Percentiles rank a stretch among this genome's conserved stretches.
Evolutionary conservation across 495 filamentous ascomycete species (phyloP).

Genomic region (Annulohypoxylon nitens): DNA sequence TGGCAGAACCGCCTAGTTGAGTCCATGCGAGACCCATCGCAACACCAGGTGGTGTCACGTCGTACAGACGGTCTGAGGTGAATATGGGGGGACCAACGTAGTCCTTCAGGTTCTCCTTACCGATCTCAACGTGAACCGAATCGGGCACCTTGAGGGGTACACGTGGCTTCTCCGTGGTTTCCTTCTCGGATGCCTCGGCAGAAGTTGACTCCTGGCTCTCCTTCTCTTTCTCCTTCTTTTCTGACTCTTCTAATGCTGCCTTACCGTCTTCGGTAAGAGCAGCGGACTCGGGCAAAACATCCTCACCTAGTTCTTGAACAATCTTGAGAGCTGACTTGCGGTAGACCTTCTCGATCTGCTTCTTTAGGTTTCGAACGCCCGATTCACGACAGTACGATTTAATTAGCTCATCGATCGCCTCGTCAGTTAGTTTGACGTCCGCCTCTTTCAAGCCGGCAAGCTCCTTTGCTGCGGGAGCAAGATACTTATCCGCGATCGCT

Average conservation of each 20-base stretch:
- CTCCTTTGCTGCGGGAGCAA: conserved; percentile 91
- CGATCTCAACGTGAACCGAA: conserved; percentile 86
- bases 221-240: conserved; percentile 49
- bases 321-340: conserved; percentile 98
- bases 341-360: conserved; percentile 99
- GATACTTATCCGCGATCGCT: conserved; percentile 94
- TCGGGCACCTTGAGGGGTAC: conserved; percentile 88
- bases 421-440: conserved; percentile 83
- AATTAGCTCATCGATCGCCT: conserved; percentile 95
- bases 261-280: conserved; percentile 92
- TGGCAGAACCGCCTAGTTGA: conserved; percentile 93
- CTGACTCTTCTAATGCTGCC: conserved; percentile 77
- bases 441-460: conserved; percentile 90
- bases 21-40: conserved; percentile 99
- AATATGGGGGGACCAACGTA: conserved; percentile 97
- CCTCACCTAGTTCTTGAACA: conserved; percentile 93
- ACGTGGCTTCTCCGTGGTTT: conserved; percentile 75
- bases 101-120: conserved; percentile 92
- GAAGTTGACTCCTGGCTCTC: conserved; percentile 40
- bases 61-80: conserved; percentile 95
- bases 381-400: conserved; percentile 98
- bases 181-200: conserved; percentile 47
- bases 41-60: conserved; percentile 94
- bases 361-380: conserved; percentile 97
- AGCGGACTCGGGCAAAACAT: conserved; percentile 81